Conservation (phyloP, 2,329 filamentous ascomycete species). For the Corniculantispora saksenae region DNA sequence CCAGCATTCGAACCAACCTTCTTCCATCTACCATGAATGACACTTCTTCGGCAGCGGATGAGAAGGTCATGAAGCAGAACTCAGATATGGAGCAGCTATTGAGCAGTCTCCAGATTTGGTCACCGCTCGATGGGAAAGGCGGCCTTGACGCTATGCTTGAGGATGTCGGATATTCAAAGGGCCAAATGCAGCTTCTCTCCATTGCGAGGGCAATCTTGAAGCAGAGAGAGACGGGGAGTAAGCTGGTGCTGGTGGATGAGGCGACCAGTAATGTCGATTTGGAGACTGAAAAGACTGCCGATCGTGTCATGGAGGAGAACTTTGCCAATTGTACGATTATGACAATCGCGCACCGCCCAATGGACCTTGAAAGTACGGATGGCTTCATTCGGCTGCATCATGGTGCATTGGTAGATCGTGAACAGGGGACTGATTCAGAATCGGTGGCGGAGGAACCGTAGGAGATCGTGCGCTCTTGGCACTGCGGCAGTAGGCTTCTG, state of each 20-base stretch:
- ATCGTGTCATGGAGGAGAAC: neutral
- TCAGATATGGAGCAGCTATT: neutral
- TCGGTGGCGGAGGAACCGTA: neutral
- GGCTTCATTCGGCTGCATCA: neutral
- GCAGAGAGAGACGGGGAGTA: neutral
- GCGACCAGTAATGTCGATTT: neutral
- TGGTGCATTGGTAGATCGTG: neutral
- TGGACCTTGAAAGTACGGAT: neutral
- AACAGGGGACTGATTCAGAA: neutral
- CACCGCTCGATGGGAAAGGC: neutral
- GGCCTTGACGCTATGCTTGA: neutral
- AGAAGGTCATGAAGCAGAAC: neutral
- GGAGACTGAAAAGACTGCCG: neutral
- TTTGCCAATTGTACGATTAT: neutral
- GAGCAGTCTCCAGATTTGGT: neutral
- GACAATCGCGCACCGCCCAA: neutral
- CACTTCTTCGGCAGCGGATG: neutral
- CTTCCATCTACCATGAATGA: neutral
- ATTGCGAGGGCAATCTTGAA: neutral
- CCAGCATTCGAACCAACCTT: slow-evolving; percentile 2
- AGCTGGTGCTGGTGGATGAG: neutral
- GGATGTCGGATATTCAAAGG: neutral
- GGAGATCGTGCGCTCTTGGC: neutral
- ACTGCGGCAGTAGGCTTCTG: neutral
- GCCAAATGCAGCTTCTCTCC: neutral